These are phyloP conservation scores for Candida sithepensis DNA, from an alignment of 805 yeast genomes.

Conservation along the genomic window DNA sequence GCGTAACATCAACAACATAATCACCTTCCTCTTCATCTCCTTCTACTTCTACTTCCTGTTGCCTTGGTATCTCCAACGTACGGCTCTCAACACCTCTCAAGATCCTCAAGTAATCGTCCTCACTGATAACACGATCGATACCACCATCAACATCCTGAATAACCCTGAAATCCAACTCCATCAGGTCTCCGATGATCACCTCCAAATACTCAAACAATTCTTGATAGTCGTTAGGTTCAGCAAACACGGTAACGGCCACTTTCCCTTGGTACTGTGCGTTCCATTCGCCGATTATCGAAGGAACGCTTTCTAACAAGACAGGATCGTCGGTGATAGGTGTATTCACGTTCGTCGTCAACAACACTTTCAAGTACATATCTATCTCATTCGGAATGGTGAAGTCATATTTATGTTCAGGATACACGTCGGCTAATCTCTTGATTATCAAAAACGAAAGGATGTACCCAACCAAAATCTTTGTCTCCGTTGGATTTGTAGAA, in stretches of 20 bases:
- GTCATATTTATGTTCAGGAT: not conserved
- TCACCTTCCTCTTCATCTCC: conserved; percentile 30
- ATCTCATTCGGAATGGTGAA: conserved; percentile 5
- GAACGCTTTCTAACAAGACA: conserved; percentile 20
- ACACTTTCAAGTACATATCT: conserved; percentile 32
- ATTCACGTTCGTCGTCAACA: conserved; percentile 32
- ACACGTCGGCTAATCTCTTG: not conserved
- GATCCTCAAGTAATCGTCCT: conserved; percentile 16
- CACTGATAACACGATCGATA: conserved; percentile 2
- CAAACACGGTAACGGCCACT: not conserved
- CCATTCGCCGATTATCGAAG: conserved; percentile 8
- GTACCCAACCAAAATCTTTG: conserved; percentile 24
- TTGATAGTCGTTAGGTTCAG: not conserved
- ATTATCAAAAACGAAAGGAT: conserved; percentile 18
- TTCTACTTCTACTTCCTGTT: too few relatives aligned
- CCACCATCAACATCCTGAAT: too few relatives aligned
- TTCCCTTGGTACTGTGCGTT: conserved; percentile 8
- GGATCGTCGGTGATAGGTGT: conserved; percentile 27
- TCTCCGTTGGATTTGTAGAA: conserved; percentile 16
- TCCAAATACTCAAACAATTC: not conserved
- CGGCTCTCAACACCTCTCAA: conserved; percentile 52
- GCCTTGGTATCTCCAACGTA: conserved; percentile 62
- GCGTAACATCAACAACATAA: conserved; percentile 46
- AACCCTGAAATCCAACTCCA: conserved; percentile 10
- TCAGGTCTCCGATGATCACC: conserved; percentile 10